Base-by-base conservation (phyloP, 176 grass and related monocot species). In the Canna indica region DNA sequence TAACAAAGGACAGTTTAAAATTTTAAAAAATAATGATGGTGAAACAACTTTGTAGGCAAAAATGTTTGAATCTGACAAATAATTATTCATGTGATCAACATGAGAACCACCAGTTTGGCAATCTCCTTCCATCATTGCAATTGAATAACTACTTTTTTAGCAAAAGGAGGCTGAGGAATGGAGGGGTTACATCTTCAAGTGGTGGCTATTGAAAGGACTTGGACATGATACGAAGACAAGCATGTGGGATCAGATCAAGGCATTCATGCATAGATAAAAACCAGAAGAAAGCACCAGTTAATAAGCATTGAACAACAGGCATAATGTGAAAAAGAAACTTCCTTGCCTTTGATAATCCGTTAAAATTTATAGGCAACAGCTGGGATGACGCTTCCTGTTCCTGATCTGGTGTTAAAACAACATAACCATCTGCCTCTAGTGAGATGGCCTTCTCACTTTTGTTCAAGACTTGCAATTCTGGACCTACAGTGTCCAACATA, bases 401-500 rank as follows among this genome's bases (percentile, higher is more conserved):
- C 68, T 88, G 70, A 33, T 99, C 78, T 76, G 90, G 90, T 3
- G 95, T 99, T 56, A 99, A 86, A 6, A 82, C 70, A 78, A 99
- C 95, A 61, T 44, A 76, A 16, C 78, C 87, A 29, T 88, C 86
- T 77, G 86, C 90, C 64, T 94, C 95, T 3, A 99, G 87, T 27
- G 95, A 88, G 64, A 99, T 99, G 1, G 84, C 36, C 22, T 45
- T 81, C 67, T 90, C 95, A 9, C 68, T 86, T 80, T 83, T 90
- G 73, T 99, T 99, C 15, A 90, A 73, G 41, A 94, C 90, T 78
- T 99, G 87, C 74, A 99, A 65, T 81, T 99, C 95, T 0, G 95
- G 86, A 25, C 95, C 95, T 1, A 99, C 90, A 0, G 95, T 99
- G 71, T 99, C 95, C 0, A 99, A 81, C 90, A 99, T 99, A 22